Base-by-base conservation (phyloP, 768 basidiomycete genomes). In the Russula compacta region DNA sequence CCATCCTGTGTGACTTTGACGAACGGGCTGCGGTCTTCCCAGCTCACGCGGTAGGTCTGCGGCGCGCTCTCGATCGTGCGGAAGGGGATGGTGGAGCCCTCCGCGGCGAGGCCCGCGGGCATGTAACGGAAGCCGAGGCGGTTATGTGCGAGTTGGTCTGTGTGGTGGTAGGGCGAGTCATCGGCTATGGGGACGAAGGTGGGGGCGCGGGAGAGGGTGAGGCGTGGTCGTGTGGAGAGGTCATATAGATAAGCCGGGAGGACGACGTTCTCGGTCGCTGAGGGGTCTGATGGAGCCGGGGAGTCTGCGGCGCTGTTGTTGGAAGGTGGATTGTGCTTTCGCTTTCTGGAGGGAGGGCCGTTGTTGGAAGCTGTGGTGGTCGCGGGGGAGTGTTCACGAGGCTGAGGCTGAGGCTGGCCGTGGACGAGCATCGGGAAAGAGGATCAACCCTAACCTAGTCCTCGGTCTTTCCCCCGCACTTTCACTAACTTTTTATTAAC, bases 11-110 rank as follows among this genome's bases (percentile, higher is more conserved):
- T 84, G 64, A 92, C 84, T 56, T 83, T 83, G 55, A 94, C 76
- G 69, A 88, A 91, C 0, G 86, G 77, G 67, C 85, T 90, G 24
- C 94, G 83, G 72, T 97, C 93, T 71, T 95, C 92, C 93, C 93
- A 95, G 69, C 87, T 86, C 61, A 92, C 81, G 52, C 92, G 81
- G 70, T 79, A 86, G 5, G 74, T 72, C 1, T 81, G 78, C 0
- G 93, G 93, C 15, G 80, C 79, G 68, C 83, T 85, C 74, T 93
- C 90, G 68, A 93, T 92, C 3, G 87, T 87, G 14, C 89, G 82
- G 68, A 87, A 92, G 14, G 87, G 79, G 12, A 81, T 70, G 9
- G 77, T 73, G 59, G 78, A 78, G 15, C 83, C 84, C 9, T 77
- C 77, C 0, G 79, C 80, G 24, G 82, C 79, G 65, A 90, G 83